Base-by-base conservation (phyloP, 1,284 basidiomycete species). In the Tetrapyrgos nigripes region DNA sequence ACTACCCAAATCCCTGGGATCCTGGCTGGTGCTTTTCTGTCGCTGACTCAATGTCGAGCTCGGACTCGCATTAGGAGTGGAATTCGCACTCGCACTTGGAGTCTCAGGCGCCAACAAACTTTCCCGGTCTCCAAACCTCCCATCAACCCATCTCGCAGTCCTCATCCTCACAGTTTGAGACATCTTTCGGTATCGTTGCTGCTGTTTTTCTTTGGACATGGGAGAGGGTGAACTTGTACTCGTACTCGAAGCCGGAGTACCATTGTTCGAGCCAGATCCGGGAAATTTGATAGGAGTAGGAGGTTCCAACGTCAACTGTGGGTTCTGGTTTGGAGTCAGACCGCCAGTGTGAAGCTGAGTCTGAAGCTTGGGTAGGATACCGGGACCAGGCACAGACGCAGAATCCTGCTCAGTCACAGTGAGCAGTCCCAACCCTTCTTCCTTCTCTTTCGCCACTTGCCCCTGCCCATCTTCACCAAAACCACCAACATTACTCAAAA, bases 81-180 rank as follows among this genome's bases (percentile, higher is more conserved):
- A n/a, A n/a, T n/a, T n/a, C n/a, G 46, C 48, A 40, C 23, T 51
- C n/a, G 47, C 50, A 33, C 53, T 57, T 24, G 24, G n/a, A n/a
- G n/a, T n/a, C 37, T 40, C 37, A 57, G n/a, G 37, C 60, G 13
- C 64, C 65, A 27, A 67, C 64, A 26, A 71, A 63, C 4, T 67
- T 67, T 40, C 37, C 37, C 37, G 37, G 54, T 73, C 71, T 53
- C 67, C 68, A 61, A 83, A 82, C 49, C 84, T 75, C 29, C 80
- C 78, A 63, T 84, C 81, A 24, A 80, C 78, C 85, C 85, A 87
- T 31, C 79, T 78, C 59, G 71, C 72, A 43, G 85, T 83, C 31
- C 86, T 76, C 37, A 80, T 75, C 40, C 79, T 76, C 11, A 87
- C 72, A 5, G 83, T 85, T 63, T 85, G 78, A 10, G 84, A 81